Base-by-base conservation (phyloP, 2,329 filamentous ascomycete species). In the Diaporthe sp. region DNA sequence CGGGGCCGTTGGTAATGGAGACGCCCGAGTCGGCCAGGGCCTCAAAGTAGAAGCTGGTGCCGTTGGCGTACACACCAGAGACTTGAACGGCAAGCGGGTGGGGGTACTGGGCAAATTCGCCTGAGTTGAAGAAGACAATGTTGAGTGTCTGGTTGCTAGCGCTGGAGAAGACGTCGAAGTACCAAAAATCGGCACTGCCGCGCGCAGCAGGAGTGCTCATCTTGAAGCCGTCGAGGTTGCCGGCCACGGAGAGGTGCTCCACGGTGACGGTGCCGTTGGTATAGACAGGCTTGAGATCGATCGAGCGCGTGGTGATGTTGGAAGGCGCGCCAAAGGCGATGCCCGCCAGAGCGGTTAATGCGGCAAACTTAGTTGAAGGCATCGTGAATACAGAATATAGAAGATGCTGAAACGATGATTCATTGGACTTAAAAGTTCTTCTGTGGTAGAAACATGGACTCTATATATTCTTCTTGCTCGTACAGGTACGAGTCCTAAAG, bases 151-250 rank as follows among this genome's bases (percentile, higher is more conserved):
- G n/a, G 39, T 44, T 62, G 58, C n/a, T 42, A 13, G 37, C 60
- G 15, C 37, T 15, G n/a, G 39, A 62, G 60, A 46, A 62, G 60
- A 62, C 60, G 60, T 62, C 39, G 13, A 62, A 46, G 60, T 46
- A 62, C n/a, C n/a, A 62, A 13, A 62, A 62, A 4, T 42, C 58
- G n/a, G 58, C 37, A 22, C 37, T 28, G 0, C 13, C 34, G n/a
- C 58, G n/a, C 3, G 37, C 37, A 6, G 58, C 58, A 3, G 58
- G 58, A 4, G n/a, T 62, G n/a, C 6, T 28, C n/a, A 62, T 62
- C 37, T 62, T 62, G 37, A 62, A 62, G 37, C 58, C 37, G n/a
- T 62, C 58, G 7, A 62, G 13, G 58, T 62, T 62, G 2, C n/a
- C 58, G n/a, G 58, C 37, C 37, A 25, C 7, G 3, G 58, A 62